These are phyloP conservation scores for Emmonsia crescens DNA, from an alignment of 2,329 filamentous ascomycete genomes.

Conservation along the genomic window DNA sequence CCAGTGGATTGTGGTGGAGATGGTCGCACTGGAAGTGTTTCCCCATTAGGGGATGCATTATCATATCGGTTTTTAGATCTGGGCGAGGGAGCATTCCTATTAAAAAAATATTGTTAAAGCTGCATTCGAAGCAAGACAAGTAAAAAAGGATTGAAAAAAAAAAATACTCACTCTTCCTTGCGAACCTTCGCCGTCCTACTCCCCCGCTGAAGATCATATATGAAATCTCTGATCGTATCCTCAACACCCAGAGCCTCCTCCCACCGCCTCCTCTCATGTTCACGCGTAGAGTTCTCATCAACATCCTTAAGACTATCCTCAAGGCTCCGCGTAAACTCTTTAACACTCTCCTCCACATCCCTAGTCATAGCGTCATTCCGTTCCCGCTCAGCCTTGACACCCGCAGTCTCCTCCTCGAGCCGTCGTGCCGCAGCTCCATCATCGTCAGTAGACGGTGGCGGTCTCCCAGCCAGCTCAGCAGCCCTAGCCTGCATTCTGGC, in stretches of 20 bases:
- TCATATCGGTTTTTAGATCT: conserved; percentile 39
- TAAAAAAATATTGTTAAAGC: background rate
- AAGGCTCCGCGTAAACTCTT: conserved; percentile 72
- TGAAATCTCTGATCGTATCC: conserved; percentile 94
- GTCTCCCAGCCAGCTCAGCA: conserved; percentile 80
- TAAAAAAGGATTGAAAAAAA: conserved; percentile 7
- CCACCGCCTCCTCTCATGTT: conserved; percentile 89
- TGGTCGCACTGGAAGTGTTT: conserved; percentile 23
- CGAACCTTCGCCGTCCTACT: conserved; percentile 65
- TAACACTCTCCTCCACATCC: conserved; percentile 92
- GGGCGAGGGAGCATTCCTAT: conserved; percentile 21
- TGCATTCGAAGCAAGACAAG: background rate
- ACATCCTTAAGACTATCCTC: conserved; percentile 82
- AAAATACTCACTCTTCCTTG: conserved; percentile 44
- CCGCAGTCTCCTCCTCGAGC: conserved; percentile 77
- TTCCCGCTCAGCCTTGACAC: conserved; percentile 73
- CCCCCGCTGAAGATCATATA: conserved; percentile 85
- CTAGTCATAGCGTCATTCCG: conserved; percentile 93
- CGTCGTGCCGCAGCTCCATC: conserved; percentile 69
- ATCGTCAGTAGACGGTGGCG: conserved; percentile 58
- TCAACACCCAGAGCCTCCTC: conserved; percentile 93
- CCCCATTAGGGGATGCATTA: conserved; percentile 42
- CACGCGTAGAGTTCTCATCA: conserved; percentile 60
- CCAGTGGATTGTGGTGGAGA: conserved; percentile 38
- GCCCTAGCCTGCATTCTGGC: conserved; percentile 98